Evolutionary conservation across 2,329 filamentous ascomycete genomes (phyloP), one percentile per base, ranked within the genome.

Genomic region (Microcyclosporella mali): DNA sequence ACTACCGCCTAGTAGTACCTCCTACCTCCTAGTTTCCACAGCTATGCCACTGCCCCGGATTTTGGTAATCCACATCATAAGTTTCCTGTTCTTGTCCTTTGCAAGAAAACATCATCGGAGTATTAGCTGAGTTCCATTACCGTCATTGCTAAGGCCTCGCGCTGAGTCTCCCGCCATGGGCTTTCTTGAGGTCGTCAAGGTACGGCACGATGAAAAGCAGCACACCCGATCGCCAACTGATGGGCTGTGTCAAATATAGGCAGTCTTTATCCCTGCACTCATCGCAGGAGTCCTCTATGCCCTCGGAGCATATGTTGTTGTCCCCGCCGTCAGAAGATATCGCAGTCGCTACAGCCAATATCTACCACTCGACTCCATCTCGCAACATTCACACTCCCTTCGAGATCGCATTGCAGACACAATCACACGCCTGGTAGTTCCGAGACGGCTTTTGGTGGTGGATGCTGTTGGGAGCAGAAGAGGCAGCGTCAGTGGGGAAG

Each of bases 311-410:
- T 60, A 66, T 53, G 37, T 66, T 47, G 43, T 72, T 50, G 51
- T 72, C 17, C 70, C 70, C 34, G 62, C 72, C 36, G 55, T 68
- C 37, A 67, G 67, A 55, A 64, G 62, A 39, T 65, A 72, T 51
- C 63, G 67, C 53, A 60, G 57, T 44, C 65, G 66, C 55, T 71
- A 71, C 60, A 59, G 56, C 44, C 66, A 71, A 42, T 70, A 70
- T 52, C 60, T 71, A 31, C 58, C 66, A 10, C 47, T 61, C 28
- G 49, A 54, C 35, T 57, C 43, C 30, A 47, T 62, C 37, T 53
- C 56, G 30, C 41, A 53, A 31, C 55, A 54, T 11, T 59, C 61
- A 3, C 46, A 51, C 19, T 51, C 51, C 7, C 33, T 64, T 1
- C 52, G 59, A 10, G 48, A 56, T 15, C 62, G 63, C 21, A 49